phyloP scores from a whole-genome alignment of 2,329 filamentous ascomycete species.

The Claviceps monticola region DNA sequence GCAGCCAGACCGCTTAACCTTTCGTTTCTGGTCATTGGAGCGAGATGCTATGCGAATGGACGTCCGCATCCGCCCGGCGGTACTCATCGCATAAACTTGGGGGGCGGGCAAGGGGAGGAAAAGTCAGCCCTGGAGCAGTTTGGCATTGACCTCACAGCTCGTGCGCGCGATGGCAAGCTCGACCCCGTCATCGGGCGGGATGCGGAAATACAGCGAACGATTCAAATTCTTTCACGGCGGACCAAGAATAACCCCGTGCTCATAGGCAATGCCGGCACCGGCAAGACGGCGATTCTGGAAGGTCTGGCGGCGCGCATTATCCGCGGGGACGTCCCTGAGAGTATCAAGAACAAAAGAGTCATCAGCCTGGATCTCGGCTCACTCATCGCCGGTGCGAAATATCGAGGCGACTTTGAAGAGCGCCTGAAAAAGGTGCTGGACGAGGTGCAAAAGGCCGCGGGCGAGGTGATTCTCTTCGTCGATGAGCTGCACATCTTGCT shows the following conservation, averaged over 20 bases:
- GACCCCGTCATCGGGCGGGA: constrained; percentile 94
- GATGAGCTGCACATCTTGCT: constrained; percentile 88
- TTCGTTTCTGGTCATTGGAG: constrained; percentile 25
- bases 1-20: constrained; percentile 11
- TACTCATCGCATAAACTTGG: constrained; percentile 85
- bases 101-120: constrained; percentile 52
- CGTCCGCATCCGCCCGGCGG: constrained; percentile 79
- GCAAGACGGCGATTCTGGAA: constrained; percentile 88
- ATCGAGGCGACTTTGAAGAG: constrained; percentile 91
- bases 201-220: constrained; percentile 81
- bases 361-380: constrained; percentile 79
- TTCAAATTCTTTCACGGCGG: constrained; percentile 80
- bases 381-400: constrained; percentile 91
- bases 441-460: constrained; percentile 80
- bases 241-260: constrained; percentile 95
- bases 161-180: constrained; percentile 75
- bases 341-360: constrained; percentile 86
- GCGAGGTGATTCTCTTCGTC: constrained; percentile 85
- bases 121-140: constrained; percentile 85
- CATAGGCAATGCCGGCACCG: constrained; percentile 83
- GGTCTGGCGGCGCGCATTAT: constrained; percentile 84
- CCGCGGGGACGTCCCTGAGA: constrained; percentile 84
- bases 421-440: constrained; percentile 79
- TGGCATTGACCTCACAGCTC: constrained; percentile 77
- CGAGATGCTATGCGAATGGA: constrained; percentile 51